Evolutionary conservation across 495 filamentous ascomycete genomes (phyloP).

Genomic region (Pyronema omphalodes): DNA sequence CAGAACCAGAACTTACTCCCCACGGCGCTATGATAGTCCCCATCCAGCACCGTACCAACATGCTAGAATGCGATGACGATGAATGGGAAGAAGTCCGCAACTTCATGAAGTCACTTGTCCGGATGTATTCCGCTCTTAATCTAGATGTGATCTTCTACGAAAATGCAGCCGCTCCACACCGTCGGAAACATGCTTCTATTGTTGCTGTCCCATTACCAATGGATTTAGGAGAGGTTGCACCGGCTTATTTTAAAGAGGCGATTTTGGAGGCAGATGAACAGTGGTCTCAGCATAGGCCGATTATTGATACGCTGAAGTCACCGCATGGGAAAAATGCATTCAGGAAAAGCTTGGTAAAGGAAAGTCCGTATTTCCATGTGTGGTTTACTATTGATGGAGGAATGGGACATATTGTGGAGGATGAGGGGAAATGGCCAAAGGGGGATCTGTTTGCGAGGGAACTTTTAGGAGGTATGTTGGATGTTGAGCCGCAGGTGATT

Average conservation of each 20-base stretch:
- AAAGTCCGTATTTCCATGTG: constrained; percentile 98
- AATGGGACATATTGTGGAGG: constrained; percentile 81
- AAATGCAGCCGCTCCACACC: constrained; percentile 66
- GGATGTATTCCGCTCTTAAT: constrained; percentile 81
- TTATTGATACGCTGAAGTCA: constrained; percentile 71
- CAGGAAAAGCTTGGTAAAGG: constrained; percentile 64
- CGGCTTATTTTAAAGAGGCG: constrained; percentile 89
- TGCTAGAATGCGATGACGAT: constrained; percentile 94
- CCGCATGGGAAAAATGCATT: constrained; percentile 63
- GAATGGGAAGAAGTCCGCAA: constrained; percentile 99
- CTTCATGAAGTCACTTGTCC: constrained; percentile 92
- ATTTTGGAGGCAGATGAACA: constrained; percentile 75
- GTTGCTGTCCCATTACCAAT: constrained; percentile 73
- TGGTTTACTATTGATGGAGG: constrained; percentile 92
- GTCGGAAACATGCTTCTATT: constrained; percentile 70
- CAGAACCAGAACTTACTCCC: constrained; percentile 68
- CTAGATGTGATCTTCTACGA: constrained; percentile 93
- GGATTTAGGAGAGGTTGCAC: constrained; percentile 70
- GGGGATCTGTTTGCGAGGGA: constrained; percentile 90
- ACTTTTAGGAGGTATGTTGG: constrained; percentile 83
- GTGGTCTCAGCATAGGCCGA: constrained; percentile 86
- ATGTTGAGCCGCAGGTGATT: constrained; percentile 62
- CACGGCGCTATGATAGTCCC: constrained; percentile 78
- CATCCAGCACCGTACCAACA: constrained; percentile 70
- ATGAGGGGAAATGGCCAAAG: constrained; percentile 68